phyloP scores from a whole-genome alignment of 495 filamentous ascomycete species.

The Antarctomyces pellizariae region DNA sequence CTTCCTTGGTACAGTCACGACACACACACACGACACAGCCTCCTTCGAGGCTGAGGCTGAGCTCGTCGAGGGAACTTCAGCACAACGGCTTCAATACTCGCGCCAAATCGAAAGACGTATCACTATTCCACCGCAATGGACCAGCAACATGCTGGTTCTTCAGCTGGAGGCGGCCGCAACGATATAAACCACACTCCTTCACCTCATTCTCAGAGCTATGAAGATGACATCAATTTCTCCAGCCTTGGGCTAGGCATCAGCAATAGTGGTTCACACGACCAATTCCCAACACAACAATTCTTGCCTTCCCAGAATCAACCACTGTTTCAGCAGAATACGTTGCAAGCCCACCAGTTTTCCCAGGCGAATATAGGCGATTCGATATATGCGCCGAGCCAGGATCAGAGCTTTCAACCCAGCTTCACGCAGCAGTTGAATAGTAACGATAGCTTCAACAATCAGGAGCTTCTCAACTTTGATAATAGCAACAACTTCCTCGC shows the following conservation, averaged over 20 bases:
- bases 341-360: slow-evolving; percentile 9
- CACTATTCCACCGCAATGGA: slow-evolving; percentile 12
- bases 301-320: slow-evolving; percentile 6
- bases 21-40: no score
- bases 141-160: slow-evolving; percentile 12
- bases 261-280: slow-evolving; percentile 7
- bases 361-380: slow-evolving; percentile 2
- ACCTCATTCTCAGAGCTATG: slow-evolving; percentile 7
- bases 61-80: no score
- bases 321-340: slow-evolving; percentile 5
- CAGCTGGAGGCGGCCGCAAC: slow-evolving; percentile 11
- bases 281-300: slow-evolving; percentile 3
- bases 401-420: slow-evolving; percentile 8
- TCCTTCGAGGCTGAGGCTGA: no score
- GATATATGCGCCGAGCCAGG: slow-evolving; percentile 6
- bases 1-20: no score
- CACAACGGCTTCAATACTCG: no score
- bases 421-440: no score
- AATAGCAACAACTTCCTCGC: slow-evolving; percentile 17
- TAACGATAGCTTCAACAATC: no score
- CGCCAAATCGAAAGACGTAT: no score
- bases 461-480: slow-evolving; percentile 9
- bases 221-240: slow-evolving; percentile 7
- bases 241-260: slow-evolving; percentile 10
- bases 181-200: slow-evolving; percentile 11